Base-by-base conservation (phyloP, 768 basidiomycete genomes). In the Cantharellus cinnabarinus region DNA sequence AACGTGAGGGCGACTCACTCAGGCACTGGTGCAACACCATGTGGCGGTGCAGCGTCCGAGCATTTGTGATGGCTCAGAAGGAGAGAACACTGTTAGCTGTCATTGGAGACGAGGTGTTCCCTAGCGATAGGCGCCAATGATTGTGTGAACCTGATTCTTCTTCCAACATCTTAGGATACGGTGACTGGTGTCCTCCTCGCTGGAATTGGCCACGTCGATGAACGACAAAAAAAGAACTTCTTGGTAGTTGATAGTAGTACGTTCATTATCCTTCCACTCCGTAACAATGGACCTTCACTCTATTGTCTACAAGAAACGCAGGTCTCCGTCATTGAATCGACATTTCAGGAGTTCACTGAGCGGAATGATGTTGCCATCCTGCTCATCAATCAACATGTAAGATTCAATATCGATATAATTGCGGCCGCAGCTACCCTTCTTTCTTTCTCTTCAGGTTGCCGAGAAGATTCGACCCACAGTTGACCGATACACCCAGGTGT, bases 141-240 rank as follows among this genome's bases (percentile, higher is more conserved):
- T 29, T 10, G 10, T 10, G 44, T 29, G 44, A 10, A 48, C 29
- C 10, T 10, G 44, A 10, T 48, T 29, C 44, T 48, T 48, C 44
- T 10, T 59, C 56, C 44, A 29, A 50, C 60, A 50, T 35, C 14
- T 29, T 29, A 99, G 94, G 95, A 99, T 73, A 89, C 94, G 2
- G 88, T 98, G 62, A 98, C 95, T 0, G 95, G 95, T 48, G 77
- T 98, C 14, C 77, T 99, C 48, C 77, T 99, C 54, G 95, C 95
- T 3, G 95, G 95, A 41, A 79, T 98, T 52, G 95, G 95, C 0
- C 86, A 99, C 70, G 76, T 97, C 62, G 82, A 84, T 65, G 81
- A 85, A 60, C 78, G 85, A 50, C 88, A 90, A 73, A 88, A 85
- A 77, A 95, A 95, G 83, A 99, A 97, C 74, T 98, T 99, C 70